Evolutionary conservation across 2,329 filamentous ascomycete species (phyloP).

Genomic region (Diplodia seriata): DNA sequence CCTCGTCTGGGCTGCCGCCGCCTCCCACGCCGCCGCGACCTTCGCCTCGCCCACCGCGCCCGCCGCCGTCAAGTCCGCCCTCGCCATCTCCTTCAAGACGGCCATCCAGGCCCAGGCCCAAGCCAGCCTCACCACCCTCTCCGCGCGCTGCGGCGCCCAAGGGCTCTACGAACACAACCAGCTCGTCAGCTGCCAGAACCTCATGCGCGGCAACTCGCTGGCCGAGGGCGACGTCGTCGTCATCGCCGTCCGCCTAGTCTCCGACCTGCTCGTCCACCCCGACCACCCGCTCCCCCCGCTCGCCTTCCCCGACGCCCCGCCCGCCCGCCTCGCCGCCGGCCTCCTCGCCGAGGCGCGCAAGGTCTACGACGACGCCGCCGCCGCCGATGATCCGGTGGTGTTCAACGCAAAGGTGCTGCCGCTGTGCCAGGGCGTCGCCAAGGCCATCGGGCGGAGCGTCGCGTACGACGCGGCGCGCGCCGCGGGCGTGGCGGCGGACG

Average conservation of each 20-base stretch:
- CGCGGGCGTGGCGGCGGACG: background rate
- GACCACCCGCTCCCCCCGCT: background rate
- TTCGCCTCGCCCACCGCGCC: background rate
- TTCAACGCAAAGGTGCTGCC: background rate
- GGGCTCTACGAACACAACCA: constrained; percentile 24
- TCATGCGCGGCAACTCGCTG: constrained; percentile 24
- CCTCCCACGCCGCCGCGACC: background rate
- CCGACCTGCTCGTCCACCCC: background rate
- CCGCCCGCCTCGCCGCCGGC: background rate
- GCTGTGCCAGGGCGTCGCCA: background rate
- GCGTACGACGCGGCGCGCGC: background rate
- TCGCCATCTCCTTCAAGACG: constrained; percentile 6
- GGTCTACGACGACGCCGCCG: background rate
- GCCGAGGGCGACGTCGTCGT: constrained; percentile 20
- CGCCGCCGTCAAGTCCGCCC: background rate
- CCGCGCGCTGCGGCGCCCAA: constrained; percentile 17
- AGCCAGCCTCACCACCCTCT: background rate
- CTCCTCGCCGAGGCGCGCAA: background rate
- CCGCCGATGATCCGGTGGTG: too few species aligned
- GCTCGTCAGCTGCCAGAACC: constrained; percentile 3
- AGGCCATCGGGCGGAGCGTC: background rate
- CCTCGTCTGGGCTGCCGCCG: constrained; percentile 6
- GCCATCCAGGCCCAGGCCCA: background rate
- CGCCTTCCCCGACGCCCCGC: background rate
- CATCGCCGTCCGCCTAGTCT: background rate